These are phyloP conservation scores for Russula compacta DNA, from an alignment of 768 basidiomycete genomes.

Conservation along the genomic window DNA sequence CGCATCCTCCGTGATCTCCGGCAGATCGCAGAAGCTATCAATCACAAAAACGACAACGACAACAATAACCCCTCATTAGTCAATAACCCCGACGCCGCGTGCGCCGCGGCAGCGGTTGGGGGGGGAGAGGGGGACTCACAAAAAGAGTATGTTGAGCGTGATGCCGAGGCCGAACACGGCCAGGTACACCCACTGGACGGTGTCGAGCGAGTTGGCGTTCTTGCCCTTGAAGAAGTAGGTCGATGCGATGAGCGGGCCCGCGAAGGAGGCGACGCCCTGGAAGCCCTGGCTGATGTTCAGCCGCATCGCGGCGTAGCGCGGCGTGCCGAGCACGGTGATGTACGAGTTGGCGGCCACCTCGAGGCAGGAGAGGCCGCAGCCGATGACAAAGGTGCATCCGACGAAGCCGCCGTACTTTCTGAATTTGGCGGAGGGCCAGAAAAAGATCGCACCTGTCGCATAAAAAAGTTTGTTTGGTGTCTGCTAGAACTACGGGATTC, in stretches of 20 bases:
- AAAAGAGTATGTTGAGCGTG: slow-evolving; percentile 46
- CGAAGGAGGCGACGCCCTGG: slow-evolving; percentile 40
- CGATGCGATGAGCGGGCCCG: too few relatives aligned
- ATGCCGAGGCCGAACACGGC: too few relatives aligned
- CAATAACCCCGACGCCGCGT: too few relatives aligned
- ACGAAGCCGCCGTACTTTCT: slow-evolving; percentile 65
- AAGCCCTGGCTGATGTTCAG: slow-evolving; percentile 76
- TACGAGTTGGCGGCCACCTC: slow-evolving; percentile 79
- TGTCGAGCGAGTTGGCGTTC: too few relatives aligned
- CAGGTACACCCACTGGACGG: too few relatives aligned
- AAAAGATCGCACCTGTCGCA: slow-evolving; percentile 46
- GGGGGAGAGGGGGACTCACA: slow-evolving; percentile 25
- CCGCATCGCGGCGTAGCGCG: slow-evolving; percentile 65
- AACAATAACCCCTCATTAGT: too few relatives aligned
- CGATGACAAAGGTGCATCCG: slow-evolving; percentile 62
- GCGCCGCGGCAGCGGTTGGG: background rate
- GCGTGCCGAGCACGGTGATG: slow-evolving; percentile 57
- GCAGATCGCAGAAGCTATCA: slow-evolving; percentile 52
- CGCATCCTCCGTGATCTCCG: slow-evolving; percentile 65
- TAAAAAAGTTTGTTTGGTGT: too few relatives aligned
- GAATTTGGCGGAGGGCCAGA: slow-evolving; percentile 70
- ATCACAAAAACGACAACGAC: background rate
- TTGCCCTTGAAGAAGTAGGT: too few relatives aligned
- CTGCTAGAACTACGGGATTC: background rate
- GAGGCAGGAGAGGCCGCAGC: slow-evolving; percentile 56